phyloP scores from a whole-genome alignment of 805 yeast species.

The Debaryomyces castellii region DNA sequence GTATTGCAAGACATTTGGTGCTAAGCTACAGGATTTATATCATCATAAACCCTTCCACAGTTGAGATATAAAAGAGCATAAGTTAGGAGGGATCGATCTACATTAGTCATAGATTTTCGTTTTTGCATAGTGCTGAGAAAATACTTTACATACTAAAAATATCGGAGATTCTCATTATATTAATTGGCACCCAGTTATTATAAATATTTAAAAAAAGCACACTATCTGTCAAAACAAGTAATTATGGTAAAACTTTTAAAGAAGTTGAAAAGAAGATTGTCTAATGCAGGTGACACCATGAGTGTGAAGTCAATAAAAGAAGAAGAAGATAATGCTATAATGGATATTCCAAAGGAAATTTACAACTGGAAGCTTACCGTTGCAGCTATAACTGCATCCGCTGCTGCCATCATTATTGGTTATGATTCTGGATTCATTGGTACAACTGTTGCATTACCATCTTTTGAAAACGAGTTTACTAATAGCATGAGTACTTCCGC shows the following conservation, averaged over 20 bases:
- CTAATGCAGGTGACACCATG: slow-evolving; percentile 7
- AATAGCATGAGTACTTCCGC: slow-evolving; percentile 23
- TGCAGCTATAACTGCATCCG: slow-evolving; percentile 45
- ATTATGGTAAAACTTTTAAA: neutral
- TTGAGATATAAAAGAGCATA: no score
- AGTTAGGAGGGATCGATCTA: no score
- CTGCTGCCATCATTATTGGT: slow-evolving; percentile 53
- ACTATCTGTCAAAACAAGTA: neutral
- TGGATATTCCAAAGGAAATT: slow-evolving; percentile 36
- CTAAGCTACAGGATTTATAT: neutral
- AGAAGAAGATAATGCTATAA: neutral
- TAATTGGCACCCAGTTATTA: neutral
- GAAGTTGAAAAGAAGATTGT: slow-evolving; percentile 3
- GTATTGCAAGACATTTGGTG: neutral
- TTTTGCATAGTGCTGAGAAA: neutral
- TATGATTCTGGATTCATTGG: slow-evolving; percentile 59
- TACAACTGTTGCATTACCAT: slow-evolving; percentile 44
- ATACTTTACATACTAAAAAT: neutral
- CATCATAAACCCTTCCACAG: neutral
- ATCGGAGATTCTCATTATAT: neutral
- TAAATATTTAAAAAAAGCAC: neutral
- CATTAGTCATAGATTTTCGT: neutral
- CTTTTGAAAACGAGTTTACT: slow-evolving; percentile 46
- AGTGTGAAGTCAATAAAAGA: slow-evolving; percentile 6
- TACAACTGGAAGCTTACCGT: slow-evolving; percentile 45